Base-by-base conservation (phyloP, 208 protist genomes). In the Leishmania tropica region DNA sequence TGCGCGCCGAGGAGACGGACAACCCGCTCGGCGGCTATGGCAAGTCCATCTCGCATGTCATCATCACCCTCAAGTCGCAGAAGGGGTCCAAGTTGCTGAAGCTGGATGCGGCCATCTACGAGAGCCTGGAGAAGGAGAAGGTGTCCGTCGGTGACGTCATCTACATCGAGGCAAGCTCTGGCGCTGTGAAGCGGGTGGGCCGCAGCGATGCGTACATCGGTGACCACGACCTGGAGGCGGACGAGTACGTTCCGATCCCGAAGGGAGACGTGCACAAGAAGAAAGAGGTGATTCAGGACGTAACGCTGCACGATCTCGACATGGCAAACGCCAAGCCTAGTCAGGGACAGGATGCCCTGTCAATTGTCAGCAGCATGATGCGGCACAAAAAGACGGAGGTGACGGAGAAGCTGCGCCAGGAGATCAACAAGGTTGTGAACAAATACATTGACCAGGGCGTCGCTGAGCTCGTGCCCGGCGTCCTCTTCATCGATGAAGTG, bases 211-310 rank as follows among this genome's bases (percentile, higher is more conserved):
- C 94, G 13, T 99, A 99, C 83, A 98, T 98, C 56, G 96, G 96
- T 64, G 98, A 99, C 83, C 95, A 98, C 85, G 98, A 99, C 89
- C 88, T 99, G 28, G 99, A 99, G 89, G 99, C 99, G 8, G 99
- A 99, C 84, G 98, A 99, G 89, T 99, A 99, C 87, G 99, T 99
- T 65, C 99, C 99, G 54, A 85, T 99, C 11, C 99, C 99, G 56
- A 99, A 99, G 87, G 99, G 99, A 58, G 99, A 99, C 81, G 99
- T 99, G n/a, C 99, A 99, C 92, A 99, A 99, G 91, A 99, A 99
- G 92, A 99, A 99, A 90, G 99, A 99, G 85, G 97, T 99, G 75
- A 96, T 99, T 64, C 99, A 99, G 88, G 98, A 99, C 77, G 99
- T 99, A 24, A 99, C 99, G 31, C 93, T 99, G 54, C 99, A 99